Base-by-base conservation (phyloP, 306 rosid genomes). In the Prunus padus region DNA sequence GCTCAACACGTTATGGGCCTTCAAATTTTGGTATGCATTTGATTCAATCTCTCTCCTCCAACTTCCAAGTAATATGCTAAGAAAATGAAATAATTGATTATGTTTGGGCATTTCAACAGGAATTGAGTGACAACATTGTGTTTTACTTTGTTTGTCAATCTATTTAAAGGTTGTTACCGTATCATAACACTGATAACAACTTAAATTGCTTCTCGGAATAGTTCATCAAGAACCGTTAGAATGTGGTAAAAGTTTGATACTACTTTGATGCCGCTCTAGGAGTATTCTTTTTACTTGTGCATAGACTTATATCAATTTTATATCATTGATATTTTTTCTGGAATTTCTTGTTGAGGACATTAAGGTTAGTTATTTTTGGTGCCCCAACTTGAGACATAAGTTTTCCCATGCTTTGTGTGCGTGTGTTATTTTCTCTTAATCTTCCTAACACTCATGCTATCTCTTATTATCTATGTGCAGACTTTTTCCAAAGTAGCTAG, bases 401-500 rank as follows among this genome's bases (percentile, higher is more conserved):
- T 75, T 54, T 56, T 60, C 72, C 26, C 51, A 22, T 26, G 20
- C 72, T 33, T n/a, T 60, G 30, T 28, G 50, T 1, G 11, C 30
- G 8, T 31, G 16, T 50, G 25, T 22, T 49, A 0, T 45, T n/a
- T 46, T 44, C 67, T 8, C 26, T 60, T 56, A 30, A 67, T 55
- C 60, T 61, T 12, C 30, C 78, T 83, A 62, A 84, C 75, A 51
- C 13, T 82, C 75, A 73, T 57, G 73, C 45, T 71, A 45, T 71
- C 19, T 67, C 71, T 63, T 70, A 59, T 77, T 47, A 67, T 88
- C 64, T 59, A 40, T 66, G 54, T 88, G 90, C 78, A 92, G 97
- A 89, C 97, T 2, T 88, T 88, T 82, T 80, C 57, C 93, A 92
- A 84, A 82, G 93, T 92, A 75, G 72, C 89, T 68, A 82, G 93